Conservation (phyloP, 148 eudicot species). For the Euryodendron excelsum region DNA sequence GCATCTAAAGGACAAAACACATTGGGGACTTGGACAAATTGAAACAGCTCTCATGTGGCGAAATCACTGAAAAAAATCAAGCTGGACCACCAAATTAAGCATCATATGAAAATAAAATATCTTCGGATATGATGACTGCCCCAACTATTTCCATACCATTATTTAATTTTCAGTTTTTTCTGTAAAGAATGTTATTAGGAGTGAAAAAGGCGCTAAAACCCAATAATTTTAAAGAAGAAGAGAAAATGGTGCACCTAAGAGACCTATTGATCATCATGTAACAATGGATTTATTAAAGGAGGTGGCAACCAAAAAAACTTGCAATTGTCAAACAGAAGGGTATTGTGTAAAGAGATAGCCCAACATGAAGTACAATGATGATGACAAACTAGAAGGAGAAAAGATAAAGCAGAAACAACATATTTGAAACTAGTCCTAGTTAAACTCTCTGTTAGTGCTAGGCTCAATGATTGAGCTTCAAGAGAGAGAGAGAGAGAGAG, state of each 20-base stretch:
- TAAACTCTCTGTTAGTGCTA: neutral
- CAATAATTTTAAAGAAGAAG: no score
- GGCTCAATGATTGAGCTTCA: slow-evolving; percentile 5
- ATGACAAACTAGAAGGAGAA: neutral
- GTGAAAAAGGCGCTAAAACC: no score
- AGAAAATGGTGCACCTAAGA: no score
- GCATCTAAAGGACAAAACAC: neutral
- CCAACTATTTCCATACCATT: neutral
- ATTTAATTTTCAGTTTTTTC: neutral
- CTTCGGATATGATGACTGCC: neutral
- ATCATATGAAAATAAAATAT: slow-evolving; percentile 3
- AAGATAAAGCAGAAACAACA: neutral
- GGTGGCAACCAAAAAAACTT: no score
- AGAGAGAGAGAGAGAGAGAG: neutral
- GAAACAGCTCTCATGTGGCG: neutral
- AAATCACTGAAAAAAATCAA: neutral
- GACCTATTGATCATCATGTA: no score
- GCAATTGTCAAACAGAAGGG: neutral
- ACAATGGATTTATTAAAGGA: no score
- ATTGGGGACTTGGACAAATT: neutral
- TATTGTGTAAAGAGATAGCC: neutral
- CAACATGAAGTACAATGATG: neutral
- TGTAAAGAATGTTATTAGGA: neutral
- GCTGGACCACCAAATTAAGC: neutral
- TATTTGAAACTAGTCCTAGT: neutral